Evolutionary conservation across 2,329 filamentous ascomycete genomes (phyloP).

Genomic region (Cordyceps cateniannulata): DNA sequence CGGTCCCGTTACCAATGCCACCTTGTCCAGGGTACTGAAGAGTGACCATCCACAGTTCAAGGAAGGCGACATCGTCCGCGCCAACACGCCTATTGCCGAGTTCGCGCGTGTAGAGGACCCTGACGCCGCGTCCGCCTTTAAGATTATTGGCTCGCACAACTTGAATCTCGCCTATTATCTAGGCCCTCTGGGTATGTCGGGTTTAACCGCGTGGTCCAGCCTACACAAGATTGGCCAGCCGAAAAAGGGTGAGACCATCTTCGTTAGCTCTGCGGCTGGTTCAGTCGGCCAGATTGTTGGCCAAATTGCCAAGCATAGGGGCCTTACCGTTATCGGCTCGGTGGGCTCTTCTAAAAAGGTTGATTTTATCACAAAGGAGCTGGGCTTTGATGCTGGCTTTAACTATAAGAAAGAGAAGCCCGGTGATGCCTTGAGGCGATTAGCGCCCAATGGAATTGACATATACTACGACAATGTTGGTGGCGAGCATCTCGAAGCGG

Average conservation of each 20-base stretch:
- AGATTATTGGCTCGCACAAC: constrained; percentile 63
- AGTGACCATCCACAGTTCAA: constrained; percentile 57
- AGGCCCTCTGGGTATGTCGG: constrained; percentile 58
- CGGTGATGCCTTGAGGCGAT: constrained; percentile 56
- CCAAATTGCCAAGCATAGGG: constrained; percentile 76
- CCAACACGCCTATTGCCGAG: constrained; percentile 58
- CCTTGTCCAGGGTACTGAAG: constrained; percentile 64
- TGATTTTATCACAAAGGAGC: constrained; percentile 50
- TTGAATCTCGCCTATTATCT: constrained; percentile 63
- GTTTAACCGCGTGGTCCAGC: constrained; percentile 64
- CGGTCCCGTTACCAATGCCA: constrained; percentile 57
- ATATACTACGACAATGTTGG: constrained; percentile 54
- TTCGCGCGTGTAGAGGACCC: constrained; percentile 53
- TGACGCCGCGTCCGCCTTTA: constrained; percentile 35
- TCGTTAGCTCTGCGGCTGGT: constrained; percentile 72
- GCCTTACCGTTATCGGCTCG: constrained; percentile 70
- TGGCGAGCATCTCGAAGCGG: constrained; percentile 44
- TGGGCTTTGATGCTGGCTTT: constrained; percentile 58
- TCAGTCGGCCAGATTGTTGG: constrained; percentile 80
- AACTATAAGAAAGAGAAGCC: constrained; percentile 85
- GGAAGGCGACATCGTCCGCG: constrained; percentile 60
- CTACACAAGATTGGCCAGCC: constrained; percentile 59
- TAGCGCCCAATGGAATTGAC: constrained; percentile 73
- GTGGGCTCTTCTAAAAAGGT: constrained; percentile 77
- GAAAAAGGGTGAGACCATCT: constrained; percentile 66